These are phyloP conservation scores for Rubus parviflorus DNA, from an alignment of 306 rosid genomes.

Conservation along the genomic window DNA sequence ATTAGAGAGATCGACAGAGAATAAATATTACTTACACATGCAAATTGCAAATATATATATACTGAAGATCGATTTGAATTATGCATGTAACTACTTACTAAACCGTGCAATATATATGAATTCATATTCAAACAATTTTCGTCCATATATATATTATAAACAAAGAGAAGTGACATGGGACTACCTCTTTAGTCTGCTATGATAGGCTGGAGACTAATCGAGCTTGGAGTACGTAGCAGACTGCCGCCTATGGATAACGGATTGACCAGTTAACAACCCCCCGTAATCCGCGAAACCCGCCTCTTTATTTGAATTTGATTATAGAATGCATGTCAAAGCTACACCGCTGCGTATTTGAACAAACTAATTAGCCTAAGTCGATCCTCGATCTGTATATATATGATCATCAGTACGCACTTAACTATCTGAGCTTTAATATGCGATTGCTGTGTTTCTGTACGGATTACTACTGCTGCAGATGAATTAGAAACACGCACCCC, in stretches of 20 bases:
- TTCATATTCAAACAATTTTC: neutral
- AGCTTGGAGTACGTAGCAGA: neutral
- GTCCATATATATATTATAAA: neutral
- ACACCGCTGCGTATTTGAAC: neutral
- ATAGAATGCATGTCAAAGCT: neutral
- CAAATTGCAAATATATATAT: neutral
- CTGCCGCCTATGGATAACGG: neutral
- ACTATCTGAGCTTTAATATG: neutral
- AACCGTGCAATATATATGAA: neutral
- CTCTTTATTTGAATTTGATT: neutral
- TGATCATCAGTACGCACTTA: neutral
- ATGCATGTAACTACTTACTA: constrained; percentile 3
- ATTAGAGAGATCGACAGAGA: neutral
- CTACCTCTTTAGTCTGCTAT: constrained; percentile 6
- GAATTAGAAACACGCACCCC: neutral
- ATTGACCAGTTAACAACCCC: too few species aligned
- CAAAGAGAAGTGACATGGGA: neutral
- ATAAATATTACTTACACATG: neutral
- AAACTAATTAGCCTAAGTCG: neutral
- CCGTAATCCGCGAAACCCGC: too few species aligned
- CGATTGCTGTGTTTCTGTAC: neutral
- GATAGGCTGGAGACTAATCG: constrained; percentile 6
- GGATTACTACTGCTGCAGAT: constrained; percentile 2
- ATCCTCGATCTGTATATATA: neutral
- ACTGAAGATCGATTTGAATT: neutral